phyloP scores from a whole-genome alignment of 2,329 filamentous ascomycete genomes.

The Pseudopithomyces chartarum region DNA sequence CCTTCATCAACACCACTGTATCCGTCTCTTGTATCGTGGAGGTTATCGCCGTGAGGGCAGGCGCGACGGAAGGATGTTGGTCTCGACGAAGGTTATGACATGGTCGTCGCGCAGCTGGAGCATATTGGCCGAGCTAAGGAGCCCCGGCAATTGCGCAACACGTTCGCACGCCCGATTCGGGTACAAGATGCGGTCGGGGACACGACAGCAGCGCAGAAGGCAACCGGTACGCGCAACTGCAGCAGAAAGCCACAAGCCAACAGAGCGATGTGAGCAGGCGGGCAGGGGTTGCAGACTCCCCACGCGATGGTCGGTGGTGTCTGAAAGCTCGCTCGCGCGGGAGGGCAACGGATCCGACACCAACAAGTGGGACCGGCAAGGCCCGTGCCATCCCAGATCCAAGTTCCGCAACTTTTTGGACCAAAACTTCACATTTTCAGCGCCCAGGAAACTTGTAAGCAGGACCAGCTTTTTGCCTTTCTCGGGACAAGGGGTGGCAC shows the following conservation, averaged over 20 bases:
- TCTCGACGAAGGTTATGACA: conserved; percentile 24
- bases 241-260: not conserved
- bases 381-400: conserved; percentile 5
- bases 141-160: conserved; percentile 18
- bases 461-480: no score
- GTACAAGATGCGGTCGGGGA: not conserved
- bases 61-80: conserved; percentile 3
- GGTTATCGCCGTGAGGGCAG: conserved; percentile 11
- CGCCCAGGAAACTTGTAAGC: not conserved
- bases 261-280: not conserved
- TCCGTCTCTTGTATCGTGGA: conserved; percentile 17
- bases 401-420: not conserved
- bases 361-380: not conserved
- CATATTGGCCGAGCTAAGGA: conserved; percentile 34
- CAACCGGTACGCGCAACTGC: not conserved
- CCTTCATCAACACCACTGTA: conserved; percentile 44
- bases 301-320: conserved; percentile 5
- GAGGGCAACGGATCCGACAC: no score
- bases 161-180: not conserved
- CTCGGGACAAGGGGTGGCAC: not conserved
- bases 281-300: not conserved
- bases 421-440: conserved; percentile 1
- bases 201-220: not conserved
- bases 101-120: conserved; percentile 28
- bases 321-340: no score